Evolutionary conservation across 163 green algal genomes (phyloP).

Genomic region (Coccomyxa subellipsoidea): DNA sequence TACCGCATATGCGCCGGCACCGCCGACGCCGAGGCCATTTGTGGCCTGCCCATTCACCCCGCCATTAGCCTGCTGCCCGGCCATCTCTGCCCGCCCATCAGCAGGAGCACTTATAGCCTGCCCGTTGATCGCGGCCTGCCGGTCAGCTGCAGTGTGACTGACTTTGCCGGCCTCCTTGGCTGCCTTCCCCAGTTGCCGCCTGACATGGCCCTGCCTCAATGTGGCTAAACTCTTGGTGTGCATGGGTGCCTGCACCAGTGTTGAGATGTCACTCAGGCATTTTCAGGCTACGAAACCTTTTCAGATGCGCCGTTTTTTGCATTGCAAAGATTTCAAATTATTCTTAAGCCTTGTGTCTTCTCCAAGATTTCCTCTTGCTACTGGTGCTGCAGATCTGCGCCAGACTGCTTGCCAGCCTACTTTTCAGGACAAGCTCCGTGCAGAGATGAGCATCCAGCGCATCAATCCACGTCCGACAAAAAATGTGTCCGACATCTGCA

Average conservation of each 20-base stretch:
- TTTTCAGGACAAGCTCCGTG: no score
- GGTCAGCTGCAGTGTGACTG: neutral
- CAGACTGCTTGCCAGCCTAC: no score
- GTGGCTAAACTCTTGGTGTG: conserved; percentile 62
- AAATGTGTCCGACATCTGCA: no score
- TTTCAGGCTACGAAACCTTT: no score
- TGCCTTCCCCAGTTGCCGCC: conserved; percentile 6
- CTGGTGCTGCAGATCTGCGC: no score
- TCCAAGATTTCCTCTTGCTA: no score
- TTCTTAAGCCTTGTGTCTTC: no score
- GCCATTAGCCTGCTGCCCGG: neutral
- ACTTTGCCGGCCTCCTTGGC: neutral
- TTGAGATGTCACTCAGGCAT: neutral
- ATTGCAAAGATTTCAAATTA: no score
- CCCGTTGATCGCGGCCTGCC: no score
- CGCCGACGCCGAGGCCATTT: neutral
- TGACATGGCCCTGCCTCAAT: conserved; percentile 17
- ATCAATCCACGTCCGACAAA: no score
- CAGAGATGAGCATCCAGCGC: no score
- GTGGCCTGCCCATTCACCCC: neutral
- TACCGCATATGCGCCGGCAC: neutral
- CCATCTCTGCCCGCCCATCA: neutral
- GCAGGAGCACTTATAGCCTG: neutral
- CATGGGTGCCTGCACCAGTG: conserved; percentile 57
- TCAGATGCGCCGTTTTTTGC: no score